These are phyloP conservation scores for Lepidium campestre DNA, from an alignment of 441 rosid species.

Conservation along the genomic window DNA sequence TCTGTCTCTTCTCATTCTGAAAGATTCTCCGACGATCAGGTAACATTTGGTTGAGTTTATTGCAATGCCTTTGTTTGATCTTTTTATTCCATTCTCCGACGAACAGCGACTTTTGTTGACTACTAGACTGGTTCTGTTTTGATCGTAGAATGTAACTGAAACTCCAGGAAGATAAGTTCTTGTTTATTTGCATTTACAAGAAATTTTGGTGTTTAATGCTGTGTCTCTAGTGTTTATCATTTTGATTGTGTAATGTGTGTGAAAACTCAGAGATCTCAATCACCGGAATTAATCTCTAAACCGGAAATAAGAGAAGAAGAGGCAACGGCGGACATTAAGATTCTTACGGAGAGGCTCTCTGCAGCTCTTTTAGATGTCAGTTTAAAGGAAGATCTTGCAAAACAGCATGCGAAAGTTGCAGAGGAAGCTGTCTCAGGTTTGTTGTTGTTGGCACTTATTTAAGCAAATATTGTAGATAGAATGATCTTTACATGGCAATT, in stretches of 20 bases:
- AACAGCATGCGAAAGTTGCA: slow-evolving; percentile 89
- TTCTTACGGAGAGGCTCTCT: slow-evolving; percentile 60
- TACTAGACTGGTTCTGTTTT: too few species aligned
- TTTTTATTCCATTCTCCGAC: too few species aligned
- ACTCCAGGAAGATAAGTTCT: background rate
- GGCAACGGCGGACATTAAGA: slow-evolving; percentile 42
- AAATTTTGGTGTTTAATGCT: background rate
- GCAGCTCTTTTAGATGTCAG: slow-evolving; percentile 63
- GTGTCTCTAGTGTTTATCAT: background rate
- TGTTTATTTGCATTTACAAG: background rate
- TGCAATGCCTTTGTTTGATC: background rate
- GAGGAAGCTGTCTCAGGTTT: slow-evolving; percentile 91
- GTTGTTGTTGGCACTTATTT: background rate
- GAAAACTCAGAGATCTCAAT: slow-evolving; percentile 40
- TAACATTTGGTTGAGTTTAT: background rate
- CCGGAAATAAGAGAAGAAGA: slow-evolving; percentile 46
- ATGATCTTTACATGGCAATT: too few species aligned
- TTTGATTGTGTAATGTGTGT: slow-evolving; percentile 18
- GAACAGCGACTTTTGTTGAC: too few species aligned
- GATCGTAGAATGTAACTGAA: background rate
- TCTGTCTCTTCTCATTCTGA: slow-evolving; percentile 76
- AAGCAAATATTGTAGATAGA: background rate
- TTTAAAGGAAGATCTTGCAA: slow-evolving; percentile 73
- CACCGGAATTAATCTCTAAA: slow-evolving; percentile 54
- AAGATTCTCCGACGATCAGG: slow-evolving; percentile 85